Percentiles rank a stretch among this genome's conserved stretches.
phyloP scores from a whole-genome alignment of 805 yeast species.

The Pichia cephalocereana region DNA sequence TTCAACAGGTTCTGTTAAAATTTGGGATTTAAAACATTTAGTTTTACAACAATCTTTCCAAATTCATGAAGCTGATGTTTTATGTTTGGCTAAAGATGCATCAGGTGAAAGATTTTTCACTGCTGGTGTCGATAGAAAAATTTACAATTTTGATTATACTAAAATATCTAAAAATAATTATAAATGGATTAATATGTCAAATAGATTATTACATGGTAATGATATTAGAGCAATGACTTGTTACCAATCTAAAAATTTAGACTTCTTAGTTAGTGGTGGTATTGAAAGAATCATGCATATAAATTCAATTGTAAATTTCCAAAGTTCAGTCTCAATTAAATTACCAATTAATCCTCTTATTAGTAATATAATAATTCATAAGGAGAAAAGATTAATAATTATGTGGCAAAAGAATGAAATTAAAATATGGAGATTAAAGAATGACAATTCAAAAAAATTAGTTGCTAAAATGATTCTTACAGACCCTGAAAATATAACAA shows the following conservation, averaged over 20 bases:
- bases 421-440: conserved; percentile 62
- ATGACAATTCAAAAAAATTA: conserved; percentile 38
- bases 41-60: conserved; percentile 74
- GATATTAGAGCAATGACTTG: conserved; percentile 74
- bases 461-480: conserved; percentile 56
- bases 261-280: conserved; percentile 73
- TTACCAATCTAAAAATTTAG: conserved; percentile 58
- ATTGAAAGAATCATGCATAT: conserved; percentile 64
- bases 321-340: conserved; percentile 62
- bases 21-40: conserved; percentile 80
- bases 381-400: conserved; percentile 42
- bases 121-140: conserved; percentile 91
- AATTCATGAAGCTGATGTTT: conserved; percentile 85
- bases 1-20: conserved; percentile 86
- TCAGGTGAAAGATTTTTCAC: conserved; percentile 61
- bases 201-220: conserved; percentile 74
- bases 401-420: conserved; percentile 79
- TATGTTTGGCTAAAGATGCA: conserved; percentile 56
- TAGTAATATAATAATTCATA: conserved; percentile 29
- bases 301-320: conserved; percentile 58
- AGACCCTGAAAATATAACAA: conserved; percentile 74
- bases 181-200: conserved; percentile 71
- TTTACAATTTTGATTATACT: conserved; percentile 57
- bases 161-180: conserved; percentile 25
- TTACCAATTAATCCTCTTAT: conserved; percentile 38